Conservation (phyloP, 352 stramenopile genomes). For the Aphanomyces invadans region DNA sequence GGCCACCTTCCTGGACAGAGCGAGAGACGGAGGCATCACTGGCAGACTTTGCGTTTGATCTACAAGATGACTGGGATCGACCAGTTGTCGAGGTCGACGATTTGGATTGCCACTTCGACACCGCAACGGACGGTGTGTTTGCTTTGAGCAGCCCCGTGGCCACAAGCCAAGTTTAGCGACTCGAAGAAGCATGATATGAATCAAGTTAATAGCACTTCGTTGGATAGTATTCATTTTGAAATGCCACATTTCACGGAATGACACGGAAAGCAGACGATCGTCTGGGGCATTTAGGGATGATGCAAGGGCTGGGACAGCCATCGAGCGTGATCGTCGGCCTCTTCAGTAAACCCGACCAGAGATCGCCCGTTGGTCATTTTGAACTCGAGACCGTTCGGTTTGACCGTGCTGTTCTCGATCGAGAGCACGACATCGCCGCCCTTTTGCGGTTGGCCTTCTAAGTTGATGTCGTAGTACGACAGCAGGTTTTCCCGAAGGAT, state of each 20-base stretch:
- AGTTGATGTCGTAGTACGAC: conserved; percentile 24
- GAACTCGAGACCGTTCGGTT: conserved; percentile 23
- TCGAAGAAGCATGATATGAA: too few species aligned
- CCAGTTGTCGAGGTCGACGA: neutral
- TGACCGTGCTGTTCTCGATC: conserved; percentile 16
- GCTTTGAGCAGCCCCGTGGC: neutral
- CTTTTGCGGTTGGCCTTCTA: conserved; percentile 23
- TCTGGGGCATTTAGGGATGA: too few species aligned
- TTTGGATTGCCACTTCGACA: neutral
- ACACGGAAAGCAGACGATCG: too few species aligned
- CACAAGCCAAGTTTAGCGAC: conserved; percentile 15
- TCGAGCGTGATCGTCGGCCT: conserved; percentile 7
- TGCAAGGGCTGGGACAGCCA: conserved; percentile 9
- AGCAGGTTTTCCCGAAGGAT: conserved; percentile 48
- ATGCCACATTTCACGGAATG: too few species aligned
- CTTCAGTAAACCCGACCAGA: conserved; percentile 18
- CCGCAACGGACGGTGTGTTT: neutral
- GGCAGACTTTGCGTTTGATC: conserved; percentile 60
- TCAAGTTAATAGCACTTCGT: too few species aligned
- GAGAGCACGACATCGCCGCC: conserved; percentile 14
- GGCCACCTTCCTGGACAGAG: neutral
- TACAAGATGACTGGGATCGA: conserved; percentile 52
- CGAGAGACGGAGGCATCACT: conserved; percentile 38
- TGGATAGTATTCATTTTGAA: too few species aligned
- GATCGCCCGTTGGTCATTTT: conserved; percentile 17